These are phyloP conservation scores for Achlya hypogyna DNA, from an alignment of 352 stramenopile genomes.

Conservation along the genomic window DNA sequence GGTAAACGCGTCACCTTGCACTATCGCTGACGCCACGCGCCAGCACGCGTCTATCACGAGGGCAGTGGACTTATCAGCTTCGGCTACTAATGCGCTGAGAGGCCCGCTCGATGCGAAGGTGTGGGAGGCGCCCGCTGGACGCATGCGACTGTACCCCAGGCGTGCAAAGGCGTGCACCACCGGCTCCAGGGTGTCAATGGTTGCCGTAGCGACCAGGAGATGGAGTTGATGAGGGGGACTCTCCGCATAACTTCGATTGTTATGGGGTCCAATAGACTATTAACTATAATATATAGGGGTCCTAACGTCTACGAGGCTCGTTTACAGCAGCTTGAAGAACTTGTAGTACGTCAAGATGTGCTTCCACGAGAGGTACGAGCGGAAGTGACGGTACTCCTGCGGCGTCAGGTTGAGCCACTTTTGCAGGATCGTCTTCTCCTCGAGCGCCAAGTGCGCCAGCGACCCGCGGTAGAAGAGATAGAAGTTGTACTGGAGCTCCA, in stretches of 20 bases:
- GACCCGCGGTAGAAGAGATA: slow-evolving; percentile 18
- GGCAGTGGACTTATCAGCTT: too few relatives aligned
- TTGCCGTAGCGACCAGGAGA: too few relatives aligned
- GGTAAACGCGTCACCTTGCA: too few relatives aligned
- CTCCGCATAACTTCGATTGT: not conserved
- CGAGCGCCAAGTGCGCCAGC: slow-evolving; percentile 16
- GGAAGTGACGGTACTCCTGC: slow-evolving; percentile 22
- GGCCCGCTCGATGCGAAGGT: too few relatives aligned
- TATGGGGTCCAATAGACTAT: not conserved
- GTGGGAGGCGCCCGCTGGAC: too few relatives aligned
- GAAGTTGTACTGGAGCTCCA: slow-evolving; percentile 16
- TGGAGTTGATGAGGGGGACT: not conserved
- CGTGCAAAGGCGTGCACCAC: too few relatives aligned
- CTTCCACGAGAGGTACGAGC: slow-evolving; percentile 23
- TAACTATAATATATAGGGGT: not conserved
- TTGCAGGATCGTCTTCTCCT: slow-evolving; percentile 19
- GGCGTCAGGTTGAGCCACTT: slow-evolving; percentile 19
- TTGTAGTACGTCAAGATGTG: slow-evolving; percentile 23
- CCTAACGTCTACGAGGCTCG: not conserved
- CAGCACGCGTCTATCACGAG: too few relatives aligned
- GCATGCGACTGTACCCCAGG: too few relatives aligned
- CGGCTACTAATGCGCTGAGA: too few relatives aligned
- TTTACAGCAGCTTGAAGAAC: slow-evolving; percentile 10
- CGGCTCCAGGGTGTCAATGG: not conserved
- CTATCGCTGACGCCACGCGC: too few relatives aligned